These are phyloP conservation scores for Populus ilicifolia DNA, from an alignment of 345 rosid species.

Conservation along the genomic window DNA sequence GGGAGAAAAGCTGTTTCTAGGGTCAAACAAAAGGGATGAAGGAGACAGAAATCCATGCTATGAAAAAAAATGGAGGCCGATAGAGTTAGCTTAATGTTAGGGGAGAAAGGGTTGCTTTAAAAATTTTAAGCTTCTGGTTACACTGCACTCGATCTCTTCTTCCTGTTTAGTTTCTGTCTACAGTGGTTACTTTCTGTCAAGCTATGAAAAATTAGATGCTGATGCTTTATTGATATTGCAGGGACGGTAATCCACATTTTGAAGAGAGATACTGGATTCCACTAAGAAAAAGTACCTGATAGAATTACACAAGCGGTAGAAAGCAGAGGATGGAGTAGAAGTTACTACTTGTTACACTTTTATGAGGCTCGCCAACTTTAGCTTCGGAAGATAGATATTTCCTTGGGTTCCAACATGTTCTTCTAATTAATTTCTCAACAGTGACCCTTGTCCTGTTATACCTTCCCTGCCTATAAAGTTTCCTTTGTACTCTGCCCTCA, in stretches of 20 bases:
- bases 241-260: slow-evolving; percentile 9
- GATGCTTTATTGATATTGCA: slow-evolving; percentile 18
- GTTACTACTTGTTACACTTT: slow-evolving; percentile 12
- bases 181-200: neutral
- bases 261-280: slow-evolving; percentile 13
- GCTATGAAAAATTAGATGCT: neutral
- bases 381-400: slow-evolving; percentile 35
- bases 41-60: neutral
- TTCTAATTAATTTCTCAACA: slow-evolving; percentile 15
- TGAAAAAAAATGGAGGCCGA: neutral
- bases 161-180: neutral
- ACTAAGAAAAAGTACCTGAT: slow-evolving; percentile 3
- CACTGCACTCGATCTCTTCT: neutral
- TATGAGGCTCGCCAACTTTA: slow-evolving; percentile 12
- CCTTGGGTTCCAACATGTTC: slow-evolving; percentile 6
- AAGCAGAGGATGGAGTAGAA: slow-evolving; percentile 21
- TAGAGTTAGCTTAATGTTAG: neutral
- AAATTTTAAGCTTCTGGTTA: neutral
- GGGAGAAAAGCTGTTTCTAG: neutral
- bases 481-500: slow-evolving; percentile 32
- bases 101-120: neutral
- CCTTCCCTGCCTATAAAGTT: slow-evolving; percentile 41
- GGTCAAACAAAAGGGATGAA: neutral
- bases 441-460: slow-evolving; percentile 20
- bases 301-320: slow-evolving; percentile 10